Percentiles rank a stretch among this genome's conserved stretches.
These are phyloP conservation scores for Triangularia verruculosa DNA, from an alignment of 2,329 filamentous ascomycete genomes.

Conservation along the genomic window DNA sequence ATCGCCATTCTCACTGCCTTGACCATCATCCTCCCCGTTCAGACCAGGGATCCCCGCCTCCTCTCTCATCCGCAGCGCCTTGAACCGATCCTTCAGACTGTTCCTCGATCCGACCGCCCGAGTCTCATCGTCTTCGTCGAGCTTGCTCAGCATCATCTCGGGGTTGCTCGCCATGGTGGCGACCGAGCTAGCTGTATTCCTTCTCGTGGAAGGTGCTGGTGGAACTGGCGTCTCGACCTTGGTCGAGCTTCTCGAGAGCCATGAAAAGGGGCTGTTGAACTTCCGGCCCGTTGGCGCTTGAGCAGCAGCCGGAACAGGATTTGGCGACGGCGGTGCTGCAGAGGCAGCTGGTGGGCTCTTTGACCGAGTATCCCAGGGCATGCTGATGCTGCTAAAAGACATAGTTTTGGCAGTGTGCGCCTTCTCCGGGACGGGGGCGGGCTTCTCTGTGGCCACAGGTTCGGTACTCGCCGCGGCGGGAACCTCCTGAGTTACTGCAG, in stretches of 20 bases:
- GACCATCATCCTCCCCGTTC: conserved; percentile 55
- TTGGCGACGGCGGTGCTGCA: conserved; percentile 29
- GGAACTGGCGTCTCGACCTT: conserved; percentile 55
- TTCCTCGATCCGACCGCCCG: conserved; percentile 51
- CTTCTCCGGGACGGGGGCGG: conserved; percentile 20
- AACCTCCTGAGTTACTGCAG: neutral
- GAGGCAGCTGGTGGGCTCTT: conserved; percentile 41
- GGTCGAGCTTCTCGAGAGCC: conserved; percentile 69
- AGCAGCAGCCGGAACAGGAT: conserved; percentile 37
- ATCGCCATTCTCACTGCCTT: conserved; percentile 34
- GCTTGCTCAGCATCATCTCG: conserved; percentile 71
- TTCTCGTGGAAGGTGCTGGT: conserved; percentile 50
- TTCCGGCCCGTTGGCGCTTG: conserved; percentile 54
- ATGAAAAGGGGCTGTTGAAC: conserved; percentile 82
- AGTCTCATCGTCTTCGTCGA: conserved; percentile 67
- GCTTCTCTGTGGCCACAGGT: conserved; percentile 18
- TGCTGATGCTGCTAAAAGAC: conserved; percentile 68
- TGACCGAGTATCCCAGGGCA: conserved; percentile 60
- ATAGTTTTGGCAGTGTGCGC: conserved; percentile 47
- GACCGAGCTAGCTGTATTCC: conserved; percentile 78
- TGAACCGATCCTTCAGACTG: conserved; percentile 76
- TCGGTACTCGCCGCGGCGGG: conserved; percentile 21
- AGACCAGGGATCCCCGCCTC: conserved; percentile 50
- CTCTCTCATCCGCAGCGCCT: conserved; percentile 70
- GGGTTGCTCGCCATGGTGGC: conserved; percentile 77